Evolutionary conservation across 768 basidiomycete genomes (phyloP).

Genomic region (Mycena latifolia): DNA sequence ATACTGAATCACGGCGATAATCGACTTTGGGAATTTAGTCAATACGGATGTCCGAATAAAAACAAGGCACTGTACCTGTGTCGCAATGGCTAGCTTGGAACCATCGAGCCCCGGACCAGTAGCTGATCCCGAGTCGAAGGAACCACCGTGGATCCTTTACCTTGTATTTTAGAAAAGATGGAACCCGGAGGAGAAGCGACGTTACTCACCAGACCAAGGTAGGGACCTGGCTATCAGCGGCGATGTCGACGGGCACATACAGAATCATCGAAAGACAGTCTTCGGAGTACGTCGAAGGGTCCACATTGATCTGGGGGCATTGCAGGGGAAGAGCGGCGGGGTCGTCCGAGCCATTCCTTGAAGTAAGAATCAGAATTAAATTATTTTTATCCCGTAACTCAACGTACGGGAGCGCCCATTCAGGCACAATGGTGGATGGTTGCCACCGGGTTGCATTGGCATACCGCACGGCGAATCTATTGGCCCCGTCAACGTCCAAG

Average conservation of each 20-base stretch:
- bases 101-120: slow-evolving; percentile 84
- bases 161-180: neutral
- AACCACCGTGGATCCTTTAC: slow-evolving; percentile 84
- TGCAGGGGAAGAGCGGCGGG: slow-evolving; percentile 69
- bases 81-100: slow-evolving; percentile 75
- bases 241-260: slow-evolving; percentile 68
- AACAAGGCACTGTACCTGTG: too few species aligned
- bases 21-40: too few species aligned
- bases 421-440: slow-evolving; percentile 62
- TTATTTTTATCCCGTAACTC: neutral
- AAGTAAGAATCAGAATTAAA: slow-evolving; percentile 24
- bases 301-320: slow-evolving; percentile 74
- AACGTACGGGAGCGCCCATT: slow-evolving; percentile 75
- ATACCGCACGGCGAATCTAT: slow-evolving; percentile 75
- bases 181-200: neutral
- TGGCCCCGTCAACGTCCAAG: slow-evolving; percentile 58
- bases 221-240: slow-evolving; percentile 50
- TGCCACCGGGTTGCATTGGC: slow-evolving; percentile 73
- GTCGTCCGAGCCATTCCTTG: slow-evolving; percentile 65
- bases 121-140: slow-evolving; percentile 79
- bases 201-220: slow-evolving; percentile 62
- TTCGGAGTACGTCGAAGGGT: slow-evolving; percentile 68
- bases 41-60: too few species aligned
- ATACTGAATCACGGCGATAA: slow-evolving; percentile 88
- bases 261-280: slow-evolving; percentile 87